Percentiles rank a stretch among this genome's conserved stretches.
phyloP scores from a whole-genome alignment of 2,329 filamentous ascomycete species.

The Verticillium albo-atrum region DNA sequence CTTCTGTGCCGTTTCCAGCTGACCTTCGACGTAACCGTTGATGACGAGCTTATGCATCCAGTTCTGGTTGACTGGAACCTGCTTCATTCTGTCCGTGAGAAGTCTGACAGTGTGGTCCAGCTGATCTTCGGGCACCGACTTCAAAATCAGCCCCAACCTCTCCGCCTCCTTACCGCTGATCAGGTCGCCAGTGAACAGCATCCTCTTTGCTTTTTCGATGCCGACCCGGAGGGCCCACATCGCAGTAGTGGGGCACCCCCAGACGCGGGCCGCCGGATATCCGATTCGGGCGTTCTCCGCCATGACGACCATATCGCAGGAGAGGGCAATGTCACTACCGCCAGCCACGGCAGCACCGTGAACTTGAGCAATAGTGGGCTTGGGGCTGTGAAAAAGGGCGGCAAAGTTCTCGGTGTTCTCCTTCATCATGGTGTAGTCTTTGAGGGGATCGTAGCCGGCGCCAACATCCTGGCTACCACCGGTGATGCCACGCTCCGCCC shows the following conservation, averaged over 20 bases:
- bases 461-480: constrained; percentile 8
- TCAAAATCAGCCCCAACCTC: constrained; percentile 9
- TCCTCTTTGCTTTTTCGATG: constrained; percentile 7
- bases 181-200: constrained; percentile 10
- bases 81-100: constrained; percentile 8
- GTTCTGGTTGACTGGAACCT: constrained; percentile 8
- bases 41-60: constrained; percentile 13
- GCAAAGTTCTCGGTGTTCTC: constrained; percentile 10
- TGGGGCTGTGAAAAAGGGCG: constrained; percentile 9
- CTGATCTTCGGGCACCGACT: constrained; percentile 8
- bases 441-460: constrained; percentile 8
- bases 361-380: constrained; percentile 13
- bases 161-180: constrained; percentile 10
- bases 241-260: constrained; percentile 10
- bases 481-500: constrained; percentile 7
- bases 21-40: constrained; percentile 6
- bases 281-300: constrained; percentile 10
- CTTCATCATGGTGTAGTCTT: constrained; percentile 8
- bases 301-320: constrained; percentile 11
- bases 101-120: constrained; percentile 6
- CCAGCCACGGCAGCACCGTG: constrained; percentile 10
- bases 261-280: constrained; percentile 8
- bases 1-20: constrained; percentile 6
- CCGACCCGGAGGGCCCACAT: constrained; percentile 11
- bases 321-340: constrained; percentile 10